Percentiles rank a stretch among this genome's conserved stretches.
phyloP scores from a whole-genome alignment of 2,329 filamentous ascomycete genomes.

The Helotiales sp. region DNA sequence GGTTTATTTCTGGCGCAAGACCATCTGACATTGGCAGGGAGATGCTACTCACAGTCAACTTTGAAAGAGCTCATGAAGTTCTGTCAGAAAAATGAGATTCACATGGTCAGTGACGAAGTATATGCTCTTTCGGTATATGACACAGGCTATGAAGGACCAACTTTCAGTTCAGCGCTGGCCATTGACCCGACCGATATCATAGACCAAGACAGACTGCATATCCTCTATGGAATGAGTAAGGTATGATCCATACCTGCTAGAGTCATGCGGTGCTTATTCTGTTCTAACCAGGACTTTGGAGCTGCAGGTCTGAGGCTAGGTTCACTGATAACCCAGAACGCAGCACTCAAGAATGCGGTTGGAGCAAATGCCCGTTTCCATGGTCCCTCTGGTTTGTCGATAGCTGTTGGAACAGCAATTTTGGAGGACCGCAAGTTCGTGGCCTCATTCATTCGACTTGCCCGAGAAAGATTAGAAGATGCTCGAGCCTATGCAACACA shows the following conservation, averaged over 20 bases:
- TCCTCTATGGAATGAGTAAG: slow-evolving; percentile 35
- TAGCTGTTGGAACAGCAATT: slow-evolving; percentile 45
- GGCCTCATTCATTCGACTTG: slow-evolving; percentile 43
- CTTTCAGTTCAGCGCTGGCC: slow-evolving; percentile 50
- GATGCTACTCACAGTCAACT: slow-evolving; percentile 25
- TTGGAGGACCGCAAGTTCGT: slow-evolving; percentile 48
- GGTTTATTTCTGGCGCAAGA: background rate
- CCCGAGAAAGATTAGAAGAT: slow-evolving; percentile 40
- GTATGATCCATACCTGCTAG: background rate
- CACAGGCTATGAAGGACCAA: slow-evolving; percentile 24
- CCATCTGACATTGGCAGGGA: slow-evolving; percentile 6
- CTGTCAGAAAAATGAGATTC: slow-evolving; percentile 44
- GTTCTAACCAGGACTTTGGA: slow-evolving; percentile 2
- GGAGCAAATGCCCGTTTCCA: slow-evolving; percentile 46
- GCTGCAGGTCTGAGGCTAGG: slow-evolving; percentile 31
- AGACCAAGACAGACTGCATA: slow-evolving; percentile 44
- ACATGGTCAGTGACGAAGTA: slow-evolving; percentile 51
- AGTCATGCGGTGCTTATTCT: background rate
- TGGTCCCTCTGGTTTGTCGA: slow-evolving; percentile 45
- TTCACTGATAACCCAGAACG: slow-evolving; percentile 37
- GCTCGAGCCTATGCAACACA: slow-evolving; percentile 42
- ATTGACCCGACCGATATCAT: slow-evolving; percentile 46
- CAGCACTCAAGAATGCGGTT: slow-evolving; percentile 33
- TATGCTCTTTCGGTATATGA: slow-evolving; percentile 47
- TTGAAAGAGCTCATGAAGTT: slow-evolving; percentile 38